These are phyloP conservation scores for Coleophoma cylindrospora DNA, from an alignment of 2,329 filamentous ascomycete species.

Conservation along the genomic window DNA sequence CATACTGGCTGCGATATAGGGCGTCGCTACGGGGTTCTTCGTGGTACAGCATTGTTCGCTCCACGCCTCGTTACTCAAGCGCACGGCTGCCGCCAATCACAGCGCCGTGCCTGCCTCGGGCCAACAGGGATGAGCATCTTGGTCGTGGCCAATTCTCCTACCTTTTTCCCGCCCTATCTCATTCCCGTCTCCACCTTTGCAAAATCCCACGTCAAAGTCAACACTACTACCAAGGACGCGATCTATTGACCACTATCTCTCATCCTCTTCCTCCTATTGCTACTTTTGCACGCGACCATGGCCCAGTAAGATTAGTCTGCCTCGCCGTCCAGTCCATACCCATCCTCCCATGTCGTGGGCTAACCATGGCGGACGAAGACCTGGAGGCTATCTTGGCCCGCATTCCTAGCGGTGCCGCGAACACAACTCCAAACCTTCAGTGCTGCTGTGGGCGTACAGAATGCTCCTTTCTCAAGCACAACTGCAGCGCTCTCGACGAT, in stretches of 20 bases:
- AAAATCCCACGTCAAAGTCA: no score
- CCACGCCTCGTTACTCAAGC: neutral
- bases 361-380: neutral
- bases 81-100: no score
- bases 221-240: no score
- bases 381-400: slow-evolving; percentile 1
- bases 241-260: neutral
- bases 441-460: slow-evolving; percentile 85
- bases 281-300: no score
- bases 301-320: no score
- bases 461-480: slow-evolving; percentile 78
- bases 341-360: neutral
- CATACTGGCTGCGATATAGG: neutral
- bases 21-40: neutral
- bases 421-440: slow-evolving; percentile 16
- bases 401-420: slow-evolving; percentile 13
- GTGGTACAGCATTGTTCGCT: no score
- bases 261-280: no score
- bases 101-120: no score
- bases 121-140: no score
- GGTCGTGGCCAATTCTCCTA: no score
- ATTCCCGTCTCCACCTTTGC: no score
- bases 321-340: neutral
- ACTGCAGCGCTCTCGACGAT: slow-evolving; percentile 69
- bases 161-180: no score